phyloP scores from a whole-genome alignment of 345 rosid species.

The Euphorbia pulcherrima region DNA sequence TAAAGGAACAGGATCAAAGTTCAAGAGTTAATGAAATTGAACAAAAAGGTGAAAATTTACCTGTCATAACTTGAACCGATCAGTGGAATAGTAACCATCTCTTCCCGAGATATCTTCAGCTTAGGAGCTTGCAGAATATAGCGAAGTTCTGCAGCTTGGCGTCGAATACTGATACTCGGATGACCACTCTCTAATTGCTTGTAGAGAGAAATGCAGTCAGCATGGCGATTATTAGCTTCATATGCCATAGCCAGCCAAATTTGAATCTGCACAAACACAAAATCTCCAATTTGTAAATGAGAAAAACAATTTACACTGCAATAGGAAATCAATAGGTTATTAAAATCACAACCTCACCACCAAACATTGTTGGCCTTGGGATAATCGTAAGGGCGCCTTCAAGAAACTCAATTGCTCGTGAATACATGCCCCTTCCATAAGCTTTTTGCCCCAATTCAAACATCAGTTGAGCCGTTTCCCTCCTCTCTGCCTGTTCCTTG shows the following conservation, averaged over 20 bases:
- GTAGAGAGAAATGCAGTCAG: constrained; percentile 85
- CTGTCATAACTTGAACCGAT: constrained; percentile 81
- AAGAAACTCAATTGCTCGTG: constrained; percentile 80
- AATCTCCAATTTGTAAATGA: neutral
- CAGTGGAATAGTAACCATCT: constrained; percentile 81
- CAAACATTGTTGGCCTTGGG: constrained; percentile 73
- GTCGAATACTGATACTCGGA: constrained; percentile 72
- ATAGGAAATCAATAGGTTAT: neutral
- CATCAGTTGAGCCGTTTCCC: constrained; percentile 85
- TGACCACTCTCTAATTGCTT: constrained; percentile 76
- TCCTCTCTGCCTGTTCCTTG: constrained; percentile 84
- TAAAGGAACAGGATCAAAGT: neutral
- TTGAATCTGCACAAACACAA: constrained; percentile 59
- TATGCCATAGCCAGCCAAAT: constrained; percentile 99
- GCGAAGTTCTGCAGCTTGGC: constrained; percentile 89
- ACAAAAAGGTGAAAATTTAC: constrained; percentile 23
- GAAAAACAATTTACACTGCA: neutral
- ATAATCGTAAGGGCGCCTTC: constrained; percentile 93
- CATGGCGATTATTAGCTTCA: constrained; percentile 84
- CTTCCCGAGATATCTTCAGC: constrained; percentile 84
- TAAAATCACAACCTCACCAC: constrained; percentile 84
- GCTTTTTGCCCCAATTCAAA: constrained; percentile 92
- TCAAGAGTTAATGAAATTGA: neutral
- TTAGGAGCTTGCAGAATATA: constrained; percentile 94
- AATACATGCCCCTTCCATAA: constrained; percentile 88